Percentiles rank a stretch among this genome's conserved stretches.
Conservation (phyloP, 2,329 filamentous ascomycete genomes). For the Leptosphaerulina australis region DNA sequence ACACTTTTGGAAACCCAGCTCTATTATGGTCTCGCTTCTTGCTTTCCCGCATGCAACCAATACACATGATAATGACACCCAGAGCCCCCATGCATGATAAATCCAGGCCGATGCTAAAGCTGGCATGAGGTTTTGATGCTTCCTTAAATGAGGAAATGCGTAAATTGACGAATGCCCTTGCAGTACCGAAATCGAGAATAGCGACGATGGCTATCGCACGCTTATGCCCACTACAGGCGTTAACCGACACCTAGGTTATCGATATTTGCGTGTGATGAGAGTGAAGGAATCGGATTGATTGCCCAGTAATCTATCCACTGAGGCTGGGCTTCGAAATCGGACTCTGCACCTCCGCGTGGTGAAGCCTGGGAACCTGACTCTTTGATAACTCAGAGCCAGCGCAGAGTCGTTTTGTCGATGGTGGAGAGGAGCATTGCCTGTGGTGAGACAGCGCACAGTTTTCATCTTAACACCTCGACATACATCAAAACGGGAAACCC, state of each 20-base stretch:
- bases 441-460: no score
- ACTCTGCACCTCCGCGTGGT: no score
- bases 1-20: conserved; percentile 45
- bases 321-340: no score
- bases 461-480: no score
- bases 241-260: conserved; percentile 64
- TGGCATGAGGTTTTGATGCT: conserved; percentile 33
- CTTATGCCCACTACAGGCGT: conserved; percentile 43
- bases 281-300: no score
- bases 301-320: no score
- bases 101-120: conserved; percentile 39
- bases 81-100: conserved; percentile 45
- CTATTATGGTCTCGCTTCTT: conserved; percentile 50
- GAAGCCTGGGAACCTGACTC: no score
- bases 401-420: no score
- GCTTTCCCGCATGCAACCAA: conserved; percentile 60
- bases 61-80: conserved; percentile 42
- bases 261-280: conserved; percentile 62
- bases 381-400: no score
- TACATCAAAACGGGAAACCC: no score
- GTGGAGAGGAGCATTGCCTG: no score
- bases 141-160: conserved; percentile 40
- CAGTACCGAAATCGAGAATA: conserved; percentile 55
- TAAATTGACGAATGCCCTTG: conserved; percentile 61
- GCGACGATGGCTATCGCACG: conserved; percentile 27